Conservation (phyloP, 805 yeast genomes). For the Yueomyces sp. region DNA sequence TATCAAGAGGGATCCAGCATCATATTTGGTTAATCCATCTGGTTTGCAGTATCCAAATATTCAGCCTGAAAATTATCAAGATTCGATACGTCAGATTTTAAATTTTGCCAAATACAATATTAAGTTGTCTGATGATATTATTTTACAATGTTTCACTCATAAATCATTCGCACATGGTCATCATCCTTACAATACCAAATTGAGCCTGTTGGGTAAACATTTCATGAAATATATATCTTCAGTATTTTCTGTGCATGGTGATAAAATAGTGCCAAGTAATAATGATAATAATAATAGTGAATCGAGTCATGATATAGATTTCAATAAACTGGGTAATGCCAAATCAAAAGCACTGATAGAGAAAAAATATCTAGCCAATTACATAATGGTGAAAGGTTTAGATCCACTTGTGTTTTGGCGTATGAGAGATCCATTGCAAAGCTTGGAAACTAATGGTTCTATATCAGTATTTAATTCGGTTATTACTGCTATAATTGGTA, state of each 20-base stretch:
- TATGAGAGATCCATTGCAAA: constrained; percentile 35
- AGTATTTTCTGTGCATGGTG: constrained; percentile 8
- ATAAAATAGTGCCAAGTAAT: too few relatives aligned
- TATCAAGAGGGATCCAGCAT: constrained; percentile 56
- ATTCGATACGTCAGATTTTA: constrained; percentile 11
- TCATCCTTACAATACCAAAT: constrained; percentile 79
- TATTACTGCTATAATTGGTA: constrained; percentile 54
- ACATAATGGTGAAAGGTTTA: constrained; percentile 36
- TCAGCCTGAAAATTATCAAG: constrained; percentile 33
- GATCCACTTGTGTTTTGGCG: constrained; percentile 54
- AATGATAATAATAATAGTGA: constrained; percentile 5
- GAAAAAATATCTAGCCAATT: constrained; percentile 36
- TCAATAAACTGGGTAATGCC: constrained; percentile 48
- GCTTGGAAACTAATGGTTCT: constrained; percentile 38
- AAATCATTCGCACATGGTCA: constrained; percentile 89
- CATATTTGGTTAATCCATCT: constrained; percentile 33
- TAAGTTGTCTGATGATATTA: constrained; percentile 42
- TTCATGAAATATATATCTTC: constrained; percentile 34
- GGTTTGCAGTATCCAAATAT: constrained; percentile 40
- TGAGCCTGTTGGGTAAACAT: constrained; percentile 60
- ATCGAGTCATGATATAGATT: constrained; percentile 33
- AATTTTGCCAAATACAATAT: constrained; percentile 14
- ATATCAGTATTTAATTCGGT: constrained; percentile 40
- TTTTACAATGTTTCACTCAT: constrained; percentile 78
- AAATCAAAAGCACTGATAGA: constrained; percentile 39